A percentile compares a stretch with the other conserved stretches of the same genome.
Conservation (phyloP, 2,329 filamentous ascomycete genomes). For the Sphaerulina musiva region DNA sequence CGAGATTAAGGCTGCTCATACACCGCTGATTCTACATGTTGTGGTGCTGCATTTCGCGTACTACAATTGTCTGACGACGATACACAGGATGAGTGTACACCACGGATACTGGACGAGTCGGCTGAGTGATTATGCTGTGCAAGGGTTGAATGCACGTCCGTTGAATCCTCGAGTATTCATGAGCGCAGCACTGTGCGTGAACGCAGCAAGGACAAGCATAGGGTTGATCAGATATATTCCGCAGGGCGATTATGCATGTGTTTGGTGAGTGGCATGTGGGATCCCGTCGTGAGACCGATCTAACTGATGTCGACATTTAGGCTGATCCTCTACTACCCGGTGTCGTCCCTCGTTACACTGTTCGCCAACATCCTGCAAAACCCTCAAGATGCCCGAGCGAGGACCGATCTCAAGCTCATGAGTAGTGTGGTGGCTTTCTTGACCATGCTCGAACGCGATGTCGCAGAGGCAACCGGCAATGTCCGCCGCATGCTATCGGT, state of each 20-base stretch:
- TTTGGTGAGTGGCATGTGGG: conserved; percentile 60
- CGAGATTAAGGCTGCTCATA: conserved; percentile 88
- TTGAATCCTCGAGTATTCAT: conserved; percentile 92
- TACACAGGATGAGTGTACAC: conserved; percentile 96
- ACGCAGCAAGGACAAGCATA: conserved; percentile 86
- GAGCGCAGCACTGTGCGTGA: conserved; percentile 85
- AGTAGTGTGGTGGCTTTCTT: conserved; percentile 87
- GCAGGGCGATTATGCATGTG: conserved; percentile 87
- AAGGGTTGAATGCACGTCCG: conserved; percentile 82
- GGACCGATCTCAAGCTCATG: conserved; percentile 87
- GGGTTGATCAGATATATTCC: conserved; percentile 93
- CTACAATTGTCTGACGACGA: conserved; percentile 95
- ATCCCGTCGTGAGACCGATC: background rate
- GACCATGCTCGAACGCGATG: conserved; percentile 76
- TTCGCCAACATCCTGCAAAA: conserved; percentile 97
- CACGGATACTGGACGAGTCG: conserved; percentile 97
- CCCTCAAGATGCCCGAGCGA: conserved; percentile 77
- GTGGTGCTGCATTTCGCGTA: conserved; percentile 94
- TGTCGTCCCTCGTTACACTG: conserved; percentile 86
- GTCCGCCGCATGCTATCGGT: conserved; percentile 90
- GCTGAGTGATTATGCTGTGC: conserved; percentile 88
- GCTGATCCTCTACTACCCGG: conserved; percentile 94
- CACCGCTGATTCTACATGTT: conserved; percentile 86
- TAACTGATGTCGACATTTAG: conserved; percentile 33
- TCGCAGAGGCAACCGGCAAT: conserved; percentile 57